Evolutionary conservation across 129 eudicot genomes (phyloP), one percentile per base, ranked within the genome.

Genomic region (Saposhnikovia divaricata): DNA sequence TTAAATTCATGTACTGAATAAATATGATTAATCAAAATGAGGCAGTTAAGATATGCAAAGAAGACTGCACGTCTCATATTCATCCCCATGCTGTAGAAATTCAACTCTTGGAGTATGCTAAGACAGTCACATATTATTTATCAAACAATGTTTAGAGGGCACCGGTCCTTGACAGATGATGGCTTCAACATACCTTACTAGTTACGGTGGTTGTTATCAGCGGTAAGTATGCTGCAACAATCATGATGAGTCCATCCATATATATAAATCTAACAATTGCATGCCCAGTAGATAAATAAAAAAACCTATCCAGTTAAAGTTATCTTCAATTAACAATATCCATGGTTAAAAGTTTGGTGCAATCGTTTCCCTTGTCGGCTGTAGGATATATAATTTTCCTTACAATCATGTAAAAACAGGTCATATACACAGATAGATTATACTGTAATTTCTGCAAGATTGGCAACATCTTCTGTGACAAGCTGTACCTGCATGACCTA

Each of bases 401-500:
- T 61, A 9, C 34, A 61, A 25, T 61, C 69, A 61, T 61, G 69
- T 59, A 59, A 25, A 61, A 61, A 61, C 15, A 61, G 25, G 6
- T 61, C 34, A n/a, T 8, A 23, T 21, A 55, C 9, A 23, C 28
- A 57, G 25, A 57, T 57, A 57, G 9, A 57, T 23, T 51, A 51
- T 3, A 61, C 15, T 61, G 69, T 25, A 10, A 61, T 37, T 61
- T 61, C 69, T 61, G 69, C 34, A 61, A 61, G 37, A 61, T n/a
- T n/a, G 68, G 12, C 68, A 59, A 59, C 68, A 53, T 57, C 28
- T 23, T 23, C 66, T 59, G 68, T 3, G 68, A 59, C 28, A 61
- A 61, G 69, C 34, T 61, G 69, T 61, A n/a, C 69, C 34, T 61
- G 69, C 69, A 61, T 61, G 69, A n/a, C 69, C 69, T 61, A 61